Conservation (phyloP, 768 basidiomycete species). For the Termitomyces sp. region DNA sequence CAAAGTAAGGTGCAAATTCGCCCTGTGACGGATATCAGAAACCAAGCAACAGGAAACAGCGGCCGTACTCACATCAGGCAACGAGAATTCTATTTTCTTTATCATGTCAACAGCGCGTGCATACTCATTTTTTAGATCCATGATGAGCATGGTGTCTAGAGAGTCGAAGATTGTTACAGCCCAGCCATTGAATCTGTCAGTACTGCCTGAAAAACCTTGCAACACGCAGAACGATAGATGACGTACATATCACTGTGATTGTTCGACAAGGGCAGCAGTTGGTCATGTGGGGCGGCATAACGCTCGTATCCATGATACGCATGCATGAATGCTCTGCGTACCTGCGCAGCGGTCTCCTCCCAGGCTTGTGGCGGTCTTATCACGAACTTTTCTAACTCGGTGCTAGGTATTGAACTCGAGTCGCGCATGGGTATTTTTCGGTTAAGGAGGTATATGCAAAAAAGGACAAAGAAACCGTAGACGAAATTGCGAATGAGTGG, state of each 20-base stretch:
- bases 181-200: constrained; percentile 74
- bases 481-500: constrained; percentile 27
- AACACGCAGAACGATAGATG: neutral
- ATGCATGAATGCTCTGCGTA: constrained; percentile 61
- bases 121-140: constrained; percentile 75
- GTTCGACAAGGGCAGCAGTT: constrained; percentile 54
- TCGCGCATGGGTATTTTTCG: constrained; percentile 12
- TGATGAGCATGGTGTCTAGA: constrained; percentile 81
- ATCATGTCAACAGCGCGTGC: constrained; percentile 55
- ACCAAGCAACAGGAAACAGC: neutral
- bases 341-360: constrained; percentile 50
- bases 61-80: constrained; percentile 34
- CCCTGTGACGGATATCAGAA: constrained; percentile 16
- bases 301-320: constrained; percentile 66
- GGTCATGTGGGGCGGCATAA: constrained; percentile 62
- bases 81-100: constrained; percentile 44
- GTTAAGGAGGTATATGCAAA: constrained; percentile 27
- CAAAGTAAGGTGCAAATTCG: constrained; percentile 59
- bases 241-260: constrained; percentile 48
- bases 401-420: constrained; percentile 6
- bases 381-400: constrained; percentile 4
- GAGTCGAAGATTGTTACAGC: constrained; percentile 77
- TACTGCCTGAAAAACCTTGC: neutral
- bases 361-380: constrained; percentile 37
- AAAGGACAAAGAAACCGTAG: constrained; percentile 25